Conservation (phyloP, 345 rosid species). For the Linum lewisii region DNA sequence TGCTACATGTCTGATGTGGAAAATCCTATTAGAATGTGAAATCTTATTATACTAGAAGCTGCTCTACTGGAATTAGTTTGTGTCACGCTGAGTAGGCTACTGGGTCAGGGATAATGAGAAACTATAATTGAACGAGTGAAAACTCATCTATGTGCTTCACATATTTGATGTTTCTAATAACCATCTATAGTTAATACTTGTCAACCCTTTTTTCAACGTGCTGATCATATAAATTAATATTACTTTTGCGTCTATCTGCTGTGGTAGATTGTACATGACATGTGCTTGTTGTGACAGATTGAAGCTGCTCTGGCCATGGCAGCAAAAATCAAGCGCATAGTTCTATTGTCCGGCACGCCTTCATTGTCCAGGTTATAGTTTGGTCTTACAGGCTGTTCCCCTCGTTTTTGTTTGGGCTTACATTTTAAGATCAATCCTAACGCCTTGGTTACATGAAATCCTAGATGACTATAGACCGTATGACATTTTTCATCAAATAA, state of each 20-base stretch:
- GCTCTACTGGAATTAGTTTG: too few species aligned
- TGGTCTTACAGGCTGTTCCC: not conserved
- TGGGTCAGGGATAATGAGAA: too few species aligned
- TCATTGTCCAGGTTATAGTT: constrained; percentile 87
- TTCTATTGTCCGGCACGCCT: constrained; percentile 91
- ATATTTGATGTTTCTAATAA: too few species aligned
- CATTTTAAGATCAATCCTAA: constrained; percentile 24
- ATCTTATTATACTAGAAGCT: too few species aligned
- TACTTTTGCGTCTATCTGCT: not conserved
- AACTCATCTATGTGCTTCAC: too few species aligned
- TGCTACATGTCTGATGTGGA: too few species aligned
- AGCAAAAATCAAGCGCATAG: constrained; percentile 56
- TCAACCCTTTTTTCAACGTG: not conserved
- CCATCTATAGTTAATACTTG: too few species aligned
- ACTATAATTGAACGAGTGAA: too few species aligned
- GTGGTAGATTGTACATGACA: not conserved
- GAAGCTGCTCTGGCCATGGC: constrained; percentile 76
- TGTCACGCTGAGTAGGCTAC: too few species aligned
- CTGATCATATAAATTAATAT: not conserved
- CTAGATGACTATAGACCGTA: constrained; percentile 79
- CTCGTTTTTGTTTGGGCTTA: not conserved
- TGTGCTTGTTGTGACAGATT: constrained; percentile 39
- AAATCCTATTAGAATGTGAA: too few species aligned
- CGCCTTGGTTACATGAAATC: constrained; percentile 23
- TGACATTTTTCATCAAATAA: constrained; percentile 94